phyloP scores from a whole-genome alignment of 2,329 filamentous ascomycete species.

The Fusarium musae region DNA sequence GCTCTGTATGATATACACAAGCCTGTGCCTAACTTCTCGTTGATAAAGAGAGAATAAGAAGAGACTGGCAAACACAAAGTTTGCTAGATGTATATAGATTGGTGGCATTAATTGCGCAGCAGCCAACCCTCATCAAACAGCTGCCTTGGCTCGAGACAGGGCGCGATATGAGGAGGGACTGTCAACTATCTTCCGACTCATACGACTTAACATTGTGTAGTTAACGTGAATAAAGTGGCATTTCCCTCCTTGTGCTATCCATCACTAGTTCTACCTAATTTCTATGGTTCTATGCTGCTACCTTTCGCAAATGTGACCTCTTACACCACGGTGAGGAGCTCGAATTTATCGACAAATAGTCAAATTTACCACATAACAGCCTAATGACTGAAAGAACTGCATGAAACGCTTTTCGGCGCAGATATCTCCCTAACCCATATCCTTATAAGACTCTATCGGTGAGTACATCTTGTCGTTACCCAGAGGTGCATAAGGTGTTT shows the following conservation, averaged over 20 bases:
- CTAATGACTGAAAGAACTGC: neutral
- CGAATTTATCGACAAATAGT: neutral
- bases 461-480: neutral
- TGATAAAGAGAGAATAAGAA: neutral
- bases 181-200: neutral
- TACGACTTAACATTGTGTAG: neutral
- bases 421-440: neutral
- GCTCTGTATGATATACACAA: neutral
- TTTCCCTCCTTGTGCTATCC: too few relatives aligned
- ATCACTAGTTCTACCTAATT: neutral
- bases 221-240: neutral
- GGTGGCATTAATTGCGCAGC: neutral
- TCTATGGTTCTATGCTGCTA: neutral
- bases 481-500: neutral
- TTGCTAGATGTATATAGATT: neutral
- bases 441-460: neutral
- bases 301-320: neutral
- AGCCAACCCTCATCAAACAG: neutral
- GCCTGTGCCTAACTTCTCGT: neutral
- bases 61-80: too few relatives aligned
- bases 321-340: neutral
- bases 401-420: too few relatives aligned
- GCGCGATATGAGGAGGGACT: neutral
- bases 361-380: neutral
- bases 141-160: too few relatives aligned